Base-by-base conservation (phyloP, 2,329 filamentous ascomycete genomes). In the Didymella segeticola region DNA sequence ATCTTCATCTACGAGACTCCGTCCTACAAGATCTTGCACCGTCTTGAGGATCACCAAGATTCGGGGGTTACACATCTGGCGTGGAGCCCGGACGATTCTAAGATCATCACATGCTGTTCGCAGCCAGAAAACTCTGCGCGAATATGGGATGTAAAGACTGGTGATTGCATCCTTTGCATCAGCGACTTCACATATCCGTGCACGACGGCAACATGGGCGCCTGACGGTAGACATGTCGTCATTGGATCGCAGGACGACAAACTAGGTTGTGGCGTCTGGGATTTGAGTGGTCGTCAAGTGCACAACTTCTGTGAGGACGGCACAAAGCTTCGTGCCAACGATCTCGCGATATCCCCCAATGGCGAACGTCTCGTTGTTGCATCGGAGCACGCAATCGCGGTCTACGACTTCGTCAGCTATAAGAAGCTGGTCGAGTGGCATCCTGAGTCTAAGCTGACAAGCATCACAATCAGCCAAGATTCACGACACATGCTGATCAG, bases 61-160 rank as follows among this genome's bases (percentile, higher is more conserved):
- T 88, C 89, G 5, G 89, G 90, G 1, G 88, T 97, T 11, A 88
- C 89, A 17, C 91, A 93, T 66, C 77, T 96, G 4, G 83, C 90
- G 1, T 99, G 95, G 91, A 97, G 93, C 70, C 95, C 93, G 5
- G 91, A 99, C 73, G 91, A 96, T 75, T 83, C 83, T 1, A 90
- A 90, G 76, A 81, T 99, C 27, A 86, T 98, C 31, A 93, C 89
- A 14, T 98, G 93, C 71, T 89, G 86, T 14, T 83, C 86, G 61
- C 90, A 70, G 37, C 66, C 68, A 36, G 75, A 96, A 68, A 84
- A 83, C 38, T 83, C 82, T 57, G 91, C 90, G 1, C 83, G 88
- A 29, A 75, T 96, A 57, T 96, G 90, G 89, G 85, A 92, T 73
- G 66, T 70, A 29, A 69, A 69, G 67, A 68, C 61, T 20, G 72